Percentiles rank a stretch among this genome's conserved stretches.
These are phyloP conservation scores for Ganoderma sinense DNA, from an alignment of 1,284 basidiomycete species.

Conservation along the genomic window DNA sequence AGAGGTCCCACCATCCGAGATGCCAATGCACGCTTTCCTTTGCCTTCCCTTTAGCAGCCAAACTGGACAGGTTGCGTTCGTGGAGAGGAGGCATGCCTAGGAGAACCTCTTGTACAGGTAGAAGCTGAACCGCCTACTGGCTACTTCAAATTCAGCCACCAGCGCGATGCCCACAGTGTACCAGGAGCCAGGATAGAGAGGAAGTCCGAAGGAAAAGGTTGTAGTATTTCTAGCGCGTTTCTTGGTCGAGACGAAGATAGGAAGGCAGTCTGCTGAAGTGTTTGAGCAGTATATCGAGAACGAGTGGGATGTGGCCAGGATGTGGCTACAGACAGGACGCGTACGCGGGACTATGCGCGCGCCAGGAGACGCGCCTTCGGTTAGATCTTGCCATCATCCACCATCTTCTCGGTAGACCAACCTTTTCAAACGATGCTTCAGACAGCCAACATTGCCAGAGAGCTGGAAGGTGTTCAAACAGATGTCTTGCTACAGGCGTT, in stretches of 20 bases:
- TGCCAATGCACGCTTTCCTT: conserved; percentile 63
- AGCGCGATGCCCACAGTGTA: background rate
- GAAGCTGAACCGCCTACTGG: background rate
- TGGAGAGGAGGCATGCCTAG: conserved; percentile 23
- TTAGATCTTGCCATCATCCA: background rate
- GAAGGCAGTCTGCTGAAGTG: background rate
- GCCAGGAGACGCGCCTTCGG: background rate
- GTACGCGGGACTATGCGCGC: background rate
- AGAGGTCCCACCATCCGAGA: conserved; percentile 77
- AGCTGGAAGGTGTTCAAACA: conserved; percentile 66
- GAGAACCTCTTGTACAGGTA: background rate
- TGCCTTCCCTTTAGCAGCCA: conserved; percentile 65
- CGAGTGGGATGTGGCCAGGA: background rate
- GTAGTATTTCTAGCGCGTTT: background rate
- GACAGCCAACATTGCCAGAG: conserved; percentile 48
- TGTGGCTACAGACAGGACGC: conserved; percentile 6
- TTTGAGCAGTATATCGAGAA: background rate
- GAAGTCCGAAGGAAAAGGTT: background rate
- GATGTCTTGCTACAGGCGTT: conserved; percentile 82
- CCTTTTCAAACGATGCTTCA: conserved; percentile 33
- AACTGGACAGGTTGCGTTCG: conserved; percentile 39
- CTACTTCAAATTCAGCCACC: background rate
- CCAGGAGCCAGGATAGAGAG: background rate
- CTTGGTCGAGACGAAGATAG: background rate
- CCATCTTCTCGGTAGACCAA: background rate